Base-by-base conservation (phyloP, 345 rosid species). In the Salix koriyanagi region DNA sequence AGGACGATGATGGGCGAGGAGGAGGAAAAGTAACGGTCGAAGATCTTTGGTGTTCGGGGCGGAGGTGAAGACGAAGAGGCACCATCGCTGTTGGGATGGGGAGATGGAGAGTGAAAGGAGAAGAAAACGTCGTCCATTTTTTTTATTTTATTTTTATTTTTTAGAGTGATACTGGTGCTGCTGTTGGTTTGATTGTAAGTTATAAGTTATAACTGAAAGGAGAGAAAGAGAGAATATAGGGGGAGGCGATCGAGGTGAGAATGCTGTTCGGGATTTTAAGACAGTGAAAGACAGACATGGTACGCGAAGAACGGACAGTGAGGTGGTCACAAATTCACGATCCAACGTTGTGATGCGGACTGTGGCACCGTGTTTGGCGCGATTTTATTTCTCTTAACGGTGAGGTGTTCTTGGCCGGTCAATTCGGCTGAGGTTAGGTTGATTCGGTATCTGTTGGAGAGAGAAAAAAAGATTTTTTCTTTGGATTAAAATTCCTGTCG, bases 11-110 rank as follows among this genome's bases (percentile, higher is more conserved):
- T 0, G 89, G 83, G 0, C 0, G 82, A 42, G 10, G 89, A 86
- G 61, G 88, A 84, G 71, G 87, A 85, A 8, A 88, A 81, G 83
- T 80, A 86, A 75, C 91, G 94, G 85, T 85, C 91, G 82, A 88
- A 94, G 80, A 91, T 71, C 79, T 84, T 85, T 60, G 92, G 89
- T 1, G 88, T 79, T 56, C 14, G 84, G 78, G 15, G 14, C 72
- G 76, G 42, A 1, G 72, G 58, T 39, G 56, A n/a, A 6, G 61
- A 25, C 36, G 21, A 28, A 16, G 28, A 32, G 8, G 39, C 60
- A 3, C 19, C 74, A 32, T 48, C 64, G 37, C 16, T 34, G 21
- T 28, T 7, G 16, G 48, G 4, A 26, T 8, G 37, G 2, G 52
- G 16, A 12, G 48, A 10, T 8, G 7, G 32, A 16, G 69, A n/a